Evolutionary conservation across 75 land plant species (phyloP), one percentile per base, ranked within the genome.

Genomic region (Pinus tabuliformis): DNA sequence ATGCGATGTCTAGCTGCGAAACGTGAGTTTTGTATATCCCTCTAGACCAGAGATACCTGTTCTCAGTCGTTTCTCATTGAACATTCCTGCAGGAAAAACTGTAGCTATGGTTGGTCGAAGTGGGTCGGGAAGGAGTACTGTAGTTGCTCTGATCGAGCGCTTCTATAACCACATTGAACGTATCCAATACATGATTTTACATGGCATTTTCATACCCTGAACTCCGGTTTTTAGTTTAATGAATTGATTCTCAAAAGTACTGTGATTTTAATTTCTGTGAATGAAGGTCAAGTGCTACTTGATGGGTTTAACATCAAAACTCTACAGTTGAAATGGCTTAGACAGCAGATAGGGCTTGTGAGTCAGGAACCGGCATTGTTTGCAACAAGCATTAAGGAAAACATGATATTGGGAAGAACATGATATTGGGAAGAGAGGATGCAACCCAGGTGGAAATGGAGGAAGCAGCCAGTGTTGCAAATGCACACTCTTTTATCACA

Each of bases 71-170:
- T 85, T 95, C 74, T 89, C 88, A 3, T 82, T 95, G 18, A 81
- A 30, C 42, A 92, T 95, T 3, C 87, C 96, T 0, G 80, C 95
- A 16, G 98, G 96, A 30, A 93, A 89, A 81, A 93, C 98, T 28
- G 83, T 95, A 11, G 98, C 98, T 20, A 72, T 95, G 57, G 98
- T 95, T 58, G 98, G 98, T 56, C 85, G 90, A 81, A 95, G 97
- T 70, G 97, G 97, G 76, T 94, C 97, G 4, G 97, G 97, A 28
- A 94, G 92, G 71, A 94, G 97, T 85, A 94, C 97, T 3, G 95
- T 94, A 22, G 93, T 94, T 2, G 84, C 97, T 22, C 92, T 94
- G 73, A 90, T 94, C 42, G 97, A 94, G 77, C 81, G 97, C 26
- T 92, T 94, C 83, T 94, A 94, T 74, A 93, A 94, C 62, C 97